These are phyloP conservation scores for Aspergillus chevalieri DNA, from an alignment of 2,329 filamentous ascomycete species.

Conservation along the genomic window DNA sequence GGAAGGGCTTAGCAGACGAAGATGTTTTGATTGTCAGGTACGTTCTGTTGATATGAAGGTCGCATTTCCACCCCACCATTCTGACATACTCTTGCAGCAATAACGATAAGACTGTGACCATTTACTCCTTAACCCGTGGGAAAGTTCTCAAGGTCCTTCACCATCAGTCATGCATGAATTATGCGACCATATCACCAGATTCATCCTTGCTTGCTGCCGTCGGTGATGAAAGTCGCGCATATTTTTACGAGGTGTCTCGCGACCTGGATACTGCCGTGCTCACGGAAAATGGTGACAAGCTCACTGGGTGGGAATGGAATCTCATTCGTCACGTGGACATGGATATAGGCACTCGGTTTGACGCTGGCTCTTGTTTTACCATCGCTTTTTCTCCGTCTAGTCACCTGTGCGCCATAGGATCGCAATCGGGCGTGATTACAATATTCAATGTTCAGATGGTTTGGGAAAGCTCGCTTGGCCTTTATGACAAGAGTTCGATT, in stretches of 20 bases:
- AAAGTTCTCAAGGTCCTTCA: slow-evolving; percentile 64
- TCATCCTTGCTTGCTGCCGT: slow-evolving; percentile 74
- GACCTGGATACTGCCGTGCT: slow-evolving; percentile 21
- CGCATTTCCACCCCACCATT: slow-evolving; percentile 48
- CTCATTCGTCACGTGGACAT: slow-evolving; percentile 34
- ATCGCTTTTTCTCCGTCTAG: slow-evolving; percentile 46
- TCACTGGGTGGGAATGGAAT: slow-evolving; percentile 38
- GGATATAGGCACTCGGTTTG: slow-evolving; percentile 33
- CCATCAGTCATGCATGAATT: slow-evolving; percentile 83
- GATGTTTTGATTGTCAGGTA: slow-evolving; percentile 50
- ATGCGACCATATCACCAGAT: slow-evolving; percentile 87
- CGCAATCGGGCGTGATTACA: slow-evolving; percentile 44
- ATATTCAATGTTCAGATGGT: slow-evolving; percentile 38
- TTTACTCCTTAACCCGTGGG: slow-evolving; percentile 69
- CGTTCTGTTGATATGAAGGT: slow-evolving; percentile 13
- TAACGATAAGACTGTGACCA: slow-evolving; percentile 81
- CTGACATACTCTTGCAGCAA: slow-evolving; percentile 60
- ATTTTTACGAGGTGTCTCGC: slow-evolving; percentile 60
- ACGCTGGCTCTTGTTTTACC: slow-evolving; percentile 43
- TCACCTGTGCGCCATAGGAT: slow-evolving; percentile 45
- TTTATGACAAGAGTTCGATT: slow-evolving; percentile 41
- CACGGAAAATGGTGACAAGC: slow-evolving; percentile 25
- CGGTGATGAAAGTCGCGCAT: slow-evolving; percentile 79
- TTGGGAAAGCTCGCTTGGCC: slow-evolving; percentile 13
- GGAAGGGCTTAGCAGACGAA: slow-evolving; percentile 45